Conservation (phyloP, 192 early-diverging fungal species). For the Coemansia sp. region DNA sequence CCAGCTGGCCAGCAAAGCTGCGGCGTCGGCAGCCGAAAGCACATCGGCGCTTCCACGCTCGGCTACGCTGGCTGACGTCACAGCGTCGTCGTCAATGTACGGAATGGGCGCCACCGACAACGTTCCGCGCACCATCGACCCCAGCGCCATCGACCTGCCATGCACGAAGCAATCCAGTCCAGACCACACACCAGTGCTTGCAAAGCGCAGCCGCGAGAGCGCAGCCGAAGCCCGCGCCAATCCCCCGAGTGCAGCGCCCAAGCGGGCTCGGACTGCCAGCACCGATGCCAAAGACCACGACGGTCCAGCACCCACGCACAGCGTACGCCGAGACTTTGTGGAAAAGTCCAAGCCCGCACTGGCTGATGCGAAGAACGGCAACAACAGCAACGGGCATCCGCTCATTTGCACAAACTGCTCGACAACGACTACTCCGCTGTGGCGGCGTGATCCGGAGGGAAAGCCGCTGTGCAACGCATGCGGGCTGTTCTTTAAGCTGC, state of each 20-base stretch:
- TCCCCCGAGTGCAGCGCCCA: neutral
- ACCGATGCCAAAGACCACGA: neutral
- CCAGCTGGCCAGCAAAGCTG: slow-evolving; percentile 42
- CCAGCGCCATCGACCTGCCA: slow-evolving; percentile 45
- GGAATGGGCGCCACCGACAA: slow-evolving; percentile 13
- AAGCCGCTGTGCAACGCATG: slow-evolving; percentile 97
- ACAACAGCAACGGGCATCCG: slow-evolving; percentile 29
- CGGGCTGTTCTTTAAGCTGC: slow-evolving; percentile 93
- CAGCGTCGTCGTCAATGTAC: slow-evolving; percentile 16
- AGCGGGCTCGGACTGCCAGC: neutral
- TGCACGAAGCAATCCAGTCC: neutral
- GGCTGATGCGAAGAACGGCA: neutral
- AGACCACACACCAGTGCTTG: neutral
- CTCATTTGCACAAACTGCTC: slow-evolving; percentile 75
- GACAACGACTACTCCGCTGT: slow-evolving; percentile 90
- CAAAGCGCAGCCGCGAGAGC: neutral
- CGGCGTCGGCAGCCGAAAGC: slow-evolving; percentile 18
- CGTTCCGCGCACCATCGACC: slow-evolving; percentile 47
- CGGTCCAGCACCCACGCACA: neutral
- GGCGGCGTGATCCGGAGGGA: slow-evolving; percentile 88
- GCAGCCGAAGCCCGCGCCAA: neutral
- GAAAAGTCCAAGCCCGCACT: neutral
- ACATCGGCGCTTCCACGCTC: slow-evolving; percentile 17
- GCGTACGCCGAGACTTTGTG: too few species aligned
- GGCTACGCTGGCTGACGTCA: slow-evolving; percentile 10